A percentile compares a stretch with the other conserved stretches of the same genome.
Conservation (phyloP, 1,139 yeast genomes). For the Nadsonia starkeyi-henricii region DNA sequence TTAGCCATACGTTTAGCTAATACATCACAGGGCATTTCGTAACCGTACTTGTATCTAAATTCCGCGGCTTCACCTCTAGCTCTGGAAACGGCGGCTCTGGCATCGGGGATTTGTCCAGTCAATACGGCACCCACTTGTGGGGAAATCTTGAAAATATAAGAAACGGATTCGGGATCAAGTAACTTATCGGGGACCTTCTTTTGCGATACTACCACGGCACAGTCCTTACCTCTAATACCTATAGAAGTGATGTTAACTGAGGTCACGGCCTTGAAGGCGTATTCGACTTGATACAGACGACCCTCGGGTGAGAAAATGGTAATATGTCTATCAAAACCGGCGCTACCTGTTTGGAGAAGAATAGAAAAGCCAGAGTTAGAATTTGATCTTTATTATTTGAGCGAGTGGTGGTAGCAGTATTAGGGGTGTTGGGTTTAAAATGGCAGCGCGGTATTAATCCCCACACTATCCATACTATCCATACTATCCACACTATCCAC, state of each 20-base stretch:
- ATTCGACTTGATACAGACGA: slow-evolving; percentile 86
- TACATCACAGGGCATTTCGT: slow-evolving; percentile 92
- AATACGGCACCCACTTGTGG: slow-evolving; percentile 80
- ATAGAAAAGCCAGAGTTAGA: too few species aligned
- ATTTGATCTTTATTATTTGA: too few species aligned
- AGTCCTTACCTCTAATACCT: slow-evolving; percentile 76
- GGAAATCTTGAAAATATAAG: slow-evolving; percentile 73
- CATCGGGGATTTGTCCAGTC: slow-evolving; percentile 95
- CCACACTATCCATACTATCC: too few species aligned
- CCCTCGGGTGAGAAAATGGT: slow-evolving; percentile 98
- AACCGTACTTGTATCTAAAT: slow-evolving; percentile 85
- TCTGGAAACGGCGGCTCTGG: slow-evolving; percentile 76
- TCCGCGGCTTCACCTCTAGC: slow-evolving; percentile 93
- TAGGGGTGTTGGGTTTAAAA: too few species aligned
- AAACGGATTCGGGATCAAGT: slow-evolving; percentile 71
- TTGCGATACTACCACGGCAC: slow-evolving; percentile 84
- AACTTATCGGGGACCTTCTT: slow-evolving; percentile 94
- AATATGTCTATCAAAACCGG: slow-evolving; percentile 97
- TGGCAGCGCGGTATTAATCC: too few species aligned
- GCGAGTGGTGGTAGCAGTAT: too few species aligned
- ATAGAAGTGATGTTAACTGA: slow-evolving; percentile 81
- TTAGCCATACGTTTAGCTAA: slow-evolving; percentile 93
- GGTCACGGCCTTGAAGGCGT: slow-evolving; percentile 94
- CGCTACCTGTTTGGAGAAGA: too few species aligned
- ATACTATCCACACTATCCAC: too few species aligned